These are phyloP conservation scores for Dimocarpus longan DNA, from an alignment of 345 rosid genomes.

Conservation along the genomic window DNA sequence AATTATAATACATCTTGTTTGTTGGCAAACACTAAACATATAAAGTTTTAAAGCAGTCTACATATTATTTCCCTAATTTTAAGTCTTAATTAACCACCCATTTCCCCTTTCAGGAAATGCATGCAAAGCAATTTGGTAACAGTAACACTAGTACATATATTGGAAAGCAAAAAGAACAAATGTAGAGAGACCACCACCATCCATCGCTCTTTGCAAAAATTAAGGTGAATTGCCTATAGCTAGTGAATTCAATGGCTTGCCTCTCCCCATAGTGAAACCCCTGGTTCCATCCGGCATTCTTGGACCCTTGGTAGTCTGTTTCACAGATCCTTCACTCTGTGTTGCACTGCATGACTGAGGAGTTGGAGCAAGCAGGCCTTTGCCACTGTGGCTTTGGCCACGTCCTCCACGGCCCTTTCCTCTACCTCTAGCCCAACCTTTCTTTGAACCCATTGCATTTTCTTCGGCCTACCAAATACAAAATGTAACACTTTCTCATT, in stretches of 20 bases:
- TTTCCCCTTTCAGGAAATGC: constrained; percentile 13
- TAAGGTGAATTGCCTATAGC: constrained; percentile 8
- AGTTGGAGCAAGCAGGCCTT: constrained; percentile 56
- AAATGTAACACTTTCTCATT: no score
- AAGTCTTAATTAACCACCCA: background rate
- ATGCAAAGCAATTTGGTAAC: background rate
- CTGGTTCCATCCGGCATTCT: constrained; percentile 91
- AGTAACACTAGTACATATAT: background rate
- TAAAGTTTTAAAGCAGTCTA: constrained; percentile 1
- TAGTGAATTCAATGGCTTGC: constrained; percentile 51
- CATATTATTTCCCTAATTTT: background rate
- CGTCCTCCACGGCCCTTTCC: constrained; percentile 79
- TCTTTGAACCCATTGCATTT: constrained; percentile 42
- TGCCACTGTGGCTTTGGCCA: constrained; percentile 52
- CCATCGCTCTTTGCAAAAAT: no score
- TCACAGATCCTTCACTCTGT: constrained; percentile 44
- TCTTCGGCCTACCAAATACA: constrained; percentile 35
- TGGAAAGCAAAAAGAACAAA: no score
- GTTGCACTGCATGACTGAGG: constrained; percentile 35
- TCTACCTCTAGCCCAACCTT: constrained; percentile 63
- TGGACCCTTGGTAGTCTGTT: constrained; percentile 63
- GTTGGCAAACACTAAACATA: background rate
- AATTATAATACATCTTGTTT: constrained; percentile 2
- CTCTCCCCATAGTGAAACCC: constrained; percentile 90
- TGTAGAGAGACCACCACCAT: no score